Evolutionary conservation across 2,329 filamentous ascomycete species (phyloP).

Genomic region (Penicillium crustosum): DNA sequence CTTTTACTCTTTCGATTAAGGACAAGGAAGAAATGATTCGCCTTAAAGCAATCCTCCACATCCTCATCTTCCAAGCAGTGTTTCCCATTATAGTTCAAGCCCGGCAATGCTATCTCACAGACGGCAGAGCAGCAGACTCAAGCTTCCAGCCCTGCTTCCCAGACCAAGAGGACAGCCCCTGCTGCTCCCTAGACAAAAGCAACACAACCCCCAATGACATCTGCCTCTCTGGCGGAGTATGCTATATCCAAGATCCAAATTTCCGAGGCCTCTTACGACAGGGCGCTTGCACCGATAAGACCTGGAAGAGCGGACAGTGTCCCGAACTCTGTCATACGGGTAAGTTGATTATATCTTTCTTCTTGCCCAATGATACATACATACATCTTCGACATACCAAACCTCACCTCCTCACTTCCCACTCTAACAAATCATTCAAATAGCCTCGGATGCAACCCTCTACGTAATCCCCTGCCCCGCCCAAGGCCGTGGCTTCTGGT

Average conservation of each 20-base stretch:
- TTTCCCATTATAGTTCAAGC: not conserved
- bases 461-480: not conserved
- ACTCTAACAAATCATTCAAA: not conserved
- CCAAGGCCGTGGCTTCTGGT: conserved; percentile 1
- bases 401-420: not conserved
- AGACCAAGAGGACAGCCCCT: not conserved
- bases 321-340: not conserved
- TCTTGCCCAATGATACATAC: not conserved
- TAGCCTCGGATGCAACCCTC: not conserved
- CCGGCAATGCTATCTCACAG: not conserved
- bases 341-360: not conserved
- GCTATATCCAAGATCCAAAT: conserved; percentile 1
- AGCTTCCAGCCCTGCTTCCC: conserved; percentile 1
- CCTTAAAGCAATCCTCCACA: not conserved
- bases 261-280: not conserved
- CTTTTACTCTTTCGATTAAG: not conserved
- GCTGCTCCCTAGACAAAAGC: conserved; percentile 1
- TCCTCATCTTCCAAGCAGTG: not conserved
- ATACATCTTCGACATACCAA: not conserved
- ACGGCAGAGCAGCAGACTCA: not conserved
- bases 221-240: not conserved
- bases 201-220: not conserved
- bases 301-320: not conserved
- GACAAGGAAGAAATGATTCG: not conserved
- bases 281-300: not conserved